Conservation (phyloP, 495 filamentous ascomycete genomes). For the Parachaetomium inaequale region DNA sequence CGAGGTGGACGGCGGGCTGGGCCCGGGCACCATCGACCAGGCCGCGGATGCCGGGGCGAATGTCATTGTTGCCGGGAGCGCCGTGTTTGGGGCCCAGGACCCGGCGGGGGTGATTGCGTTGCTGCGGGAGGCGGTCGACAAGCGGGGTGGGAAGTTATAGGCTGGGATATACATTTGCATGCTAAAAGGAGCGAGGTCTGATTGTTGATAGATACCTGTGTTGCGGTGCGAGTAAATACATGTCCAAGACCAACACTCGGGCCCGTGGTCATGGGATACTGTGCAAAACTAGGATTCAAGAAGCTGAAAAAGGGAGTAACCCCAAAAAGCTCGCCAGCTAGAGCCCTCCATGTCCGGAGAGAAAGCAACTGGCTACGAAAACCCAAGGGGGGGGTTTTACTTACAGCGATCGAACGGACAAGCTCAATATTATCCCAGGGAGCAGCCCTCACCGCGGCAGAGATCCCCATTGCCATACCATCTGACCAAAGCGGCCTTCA, state of each 20-base stretch:
- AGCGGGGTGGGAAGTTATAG: conserved; percentile 39
- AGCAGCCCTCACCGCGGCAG: too few species aligned
- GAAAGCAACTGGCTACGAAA: too few species aligned
- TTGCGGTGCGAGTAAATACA: background rate
- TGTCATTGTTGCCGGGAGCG: conserved; percentile 96
- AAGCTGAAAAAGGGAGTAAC: too few species aligned
- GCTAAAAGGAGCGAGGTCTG: background rate
- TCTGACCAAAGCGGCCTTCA: too few species aligned
- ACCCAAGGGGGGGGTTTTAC: too few species aligned
- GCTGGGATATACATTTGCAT: background rate
- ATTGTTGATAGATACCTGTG: conserved; percentile 8
- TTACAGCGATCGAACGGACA: too few species aligned
- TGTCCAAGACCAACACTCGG: background rate
- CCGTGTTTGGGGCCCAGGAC: conserved; percentile 88
- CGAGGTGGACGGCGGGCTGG: conserved; percentile 92
- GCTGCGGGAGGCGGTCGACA: conserved; percentile 75
- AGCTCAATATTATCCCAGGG: too few species aligned
- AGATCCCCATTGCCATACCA: too few species aligned
- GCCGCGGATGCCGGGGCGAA: conserved; percentile 96
- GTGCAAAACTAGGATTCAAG: too few species aligned
- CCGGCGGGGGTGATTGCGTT: conserved; percentile 78
- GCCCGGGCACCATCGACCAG: conserved; percentile 83
- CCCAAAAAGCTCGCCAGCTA: too few species aligned
- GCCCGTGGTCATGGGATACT: too few species aligned
- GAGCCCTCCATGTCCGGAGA: too few species aligned